Conservation (phyloP, 306 rosid genomes). For the Cicer cuneatum region DNA sequence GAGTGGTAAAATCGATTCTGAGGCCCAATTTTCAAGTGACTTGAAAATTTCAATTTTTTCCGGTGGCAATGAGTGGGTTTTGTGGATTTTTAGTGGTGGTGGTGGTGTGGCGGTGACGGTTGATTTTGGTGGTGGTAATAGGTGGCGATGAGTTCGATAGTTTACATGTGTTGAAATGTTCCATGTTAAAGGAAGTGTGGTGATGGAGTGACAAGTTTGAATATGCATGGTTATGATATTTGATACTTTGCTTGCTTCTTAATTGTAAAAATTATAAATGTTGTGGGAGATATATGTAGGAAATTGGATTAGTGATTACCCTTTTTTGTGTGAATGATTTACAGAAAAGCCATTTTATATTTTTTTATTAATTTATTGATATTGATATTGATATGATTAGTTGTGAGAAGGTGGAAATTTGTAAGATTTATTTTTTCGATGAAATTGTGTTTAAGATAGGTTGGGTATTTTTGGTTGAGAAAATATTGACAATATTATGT, state of each 20-base stretch:
- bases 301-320: not conserved
- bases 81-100: conserved; percentile 13
- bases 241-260: not conserved
- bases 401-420: not conserved
- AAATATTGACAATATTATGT: not conserved
- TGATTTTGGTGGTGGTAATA: not conserved
- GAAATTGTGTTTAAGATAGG: not conserved
- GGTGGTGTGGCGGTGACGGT: conserved; percentile 33
- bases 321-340: not conserved
- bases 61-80: conserved; percentile 58
- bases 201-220: conserved; percentile 41
- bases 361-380: not conserved
- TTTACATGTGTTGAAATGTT: conserved; percentile 16
- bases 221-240: conserved; percentile 29
- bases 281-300: conserved; percentile 26
- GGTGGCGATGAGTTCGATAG: conserved; percentile 22
- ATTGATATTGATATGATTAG: not conserved
- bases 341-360: not conserved
- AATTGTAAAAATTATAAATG: not conserved
- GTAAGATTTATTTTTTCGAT: not conserved
- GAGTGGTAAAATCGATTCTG: conserved; percentile 50
- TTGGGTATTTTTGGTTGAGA: conserved; percentile 20
- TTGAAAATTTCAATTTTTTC: conserved; percentile 60
- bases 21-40: conserved; percentile 71
- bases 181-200: conserved; percentile 28